Evolutionary conservation across 1,139 yeast genomes (phyloP).

Genomic region (Suhomyces yuchorum): DNA sequence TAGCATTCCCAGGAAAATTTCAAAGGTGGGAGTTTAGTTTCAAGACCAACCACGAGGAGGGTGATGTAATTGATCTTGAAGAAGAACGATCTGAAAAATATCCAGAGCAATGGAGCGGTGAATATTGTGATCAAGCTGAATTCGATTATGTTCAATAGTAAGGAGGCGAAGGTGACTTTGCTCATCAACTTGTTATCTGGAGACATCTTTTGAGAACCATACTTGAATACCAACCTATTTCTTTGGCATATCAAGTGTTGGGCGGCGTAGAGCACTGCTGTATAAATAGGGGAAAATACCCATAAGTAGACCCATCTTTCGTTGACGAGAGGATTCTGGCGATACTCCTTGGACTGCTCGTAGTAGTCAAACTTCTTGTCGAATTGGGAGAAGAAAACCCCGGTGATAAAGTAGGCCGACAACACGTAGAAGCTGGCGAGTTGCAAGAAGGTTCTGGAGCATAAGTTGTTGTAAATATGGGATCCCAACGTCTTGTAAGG

Average conservation of each 20-base stretch:
- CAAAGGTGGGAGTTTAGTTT: slow-evolving; percentile 35
- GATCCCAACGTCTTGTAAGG: slow-evolving; percentile 52
- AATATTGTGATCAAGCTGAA: slow-evolving; percentile 33
- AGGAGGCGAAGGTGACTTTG: slow-evolving; percentile 28
- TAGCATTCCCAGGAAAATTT: slow-evolving; percentile 30
- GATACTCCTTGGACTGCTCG: slow-evolving; percentile 47
- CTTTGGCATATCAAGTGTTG: slow-evolving; percentile 61
- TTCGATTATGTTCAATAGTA: slow-evolving; percentile 40
- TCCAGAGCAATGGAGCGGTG: slow-evolving; percentile 51
- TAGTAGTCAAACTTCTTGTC: slow-evolving; percentile 31
- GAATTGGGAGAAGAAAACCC: slow-evolving; percentile 33
- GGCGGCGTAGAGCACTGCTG: slow-evolving; percentile 52
- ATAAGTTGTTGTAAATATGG: slow-evolving; percentile 50
- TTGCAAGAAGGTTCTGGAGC: slow-evolving; percentile 41
- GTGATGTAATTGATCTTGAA: slow-evolving; percentile 40
- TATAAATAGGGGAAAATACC: slow-evolving; percentile 37
- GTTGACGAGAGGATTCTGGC: slow-evolving; percentile 58
- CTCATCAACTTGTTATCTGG: slow-evolving; percentile 43
- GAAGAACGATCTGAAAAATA: slow-evolving; percentile 42
- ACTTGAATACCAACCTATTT: slow-evolving; percentile 56
- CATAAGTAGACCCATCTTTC: slow-evolving; percentile 62
- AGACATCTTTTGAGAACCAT: slow-evolving; percentile 44
- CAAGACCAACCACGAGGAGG: slow-evolving; percentile 36
- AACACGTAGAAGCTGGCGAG: slow-evolving; percentile 38
- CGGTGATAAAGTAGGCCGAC: slow-evolving; percentile 40